Evolutionary conservation across 495 filamentous ascomycete species (phyloP), one percentile per base, ranked within the genome.

Genomic region (Talaromyces ruber): DNA sequence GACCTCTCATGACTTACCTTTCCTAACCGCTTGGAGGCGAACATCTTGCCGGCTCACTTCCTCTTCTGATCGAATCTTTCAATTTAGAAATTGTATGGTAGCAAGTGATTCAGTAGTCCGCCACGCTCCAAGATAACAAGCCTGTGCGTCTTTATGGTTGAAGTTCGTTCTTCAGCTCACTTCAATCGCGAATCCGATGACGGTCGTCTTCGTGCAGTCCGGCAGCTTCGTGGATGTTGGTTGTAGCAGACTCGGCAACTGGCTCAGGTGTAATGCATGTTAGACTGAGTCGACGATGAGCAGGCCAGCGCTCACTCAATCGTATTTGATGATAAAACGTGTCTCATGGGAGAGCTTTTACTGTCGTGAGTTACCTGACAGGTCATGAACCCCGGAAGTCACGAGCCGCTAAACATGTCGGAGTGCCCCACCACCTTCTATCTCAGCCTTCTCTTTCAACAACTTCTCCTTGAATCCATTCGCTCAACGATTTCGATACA

Each of bases 1-100:
- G 34, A 12, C 12, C 11, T 21, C 24, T 30, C 21, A 22, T 14
- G 11, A 43, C 62, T 47, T 68, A 81, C 80, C 71, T 81, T 82
- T 70, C 78, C 70, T 62, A 82, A 61, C 21, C 80, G 77, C 68
- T 78, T 80, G 24, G 61, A 67, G 4, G 79, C 78, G 57, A 82
- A 82, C 73, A 78, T 77, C 7, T 50, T 66, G 65, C 8, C 12
- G 43, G 21, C 9, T 47, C n/a, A 47, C 32, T 22, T 6, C 51
- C 11, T 25, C 28, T 9, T 24, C 12, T 54, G 6, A 16, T 12
- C 51, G 28, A 12, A 1, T 11, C 5, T 4, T 26, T 4, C 22
- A 28, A 16, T 5, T 2, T 51, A 22, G 6, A 21, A 22, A 18
- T 4, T 6, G 28, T 54, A 28, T 54, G 1, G 18, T 22, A 18